Conservation (phyloP, 2,329 filamentous ascomycete species). For the Metarhizium humberi region DNA sequence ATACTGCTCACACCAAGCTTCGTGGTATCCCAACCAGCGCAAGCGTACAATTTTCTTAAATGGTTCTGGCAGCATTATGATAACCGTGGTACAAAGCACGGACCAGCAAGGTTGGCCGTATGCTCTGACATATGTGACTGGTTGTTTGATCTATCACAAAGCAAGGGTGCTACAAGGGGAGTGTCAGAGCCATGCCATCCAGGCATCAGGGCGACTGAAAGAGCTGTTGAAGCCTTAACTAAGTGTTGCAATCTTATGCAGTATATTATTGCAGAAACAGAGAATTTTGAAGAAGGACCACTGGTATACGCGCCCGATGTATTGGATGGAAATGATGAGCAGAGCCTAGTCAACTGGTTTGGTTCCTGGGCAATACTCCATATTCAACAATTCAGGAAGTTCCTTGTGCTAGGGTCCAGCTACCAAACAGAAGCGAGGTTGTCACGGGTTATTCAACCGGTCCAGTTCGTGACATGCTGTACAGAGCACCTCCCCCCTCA, state of each 20-base stretch:
- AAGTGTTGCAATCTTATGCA: slow-evolving; percentile 15
- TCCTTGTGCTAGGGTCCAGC: slow-evolving; percentile 44
- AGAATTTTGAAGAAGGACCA: slow-evolving; percentile 14
- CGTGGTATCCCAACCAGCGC: slow-evolving; percentile 26
- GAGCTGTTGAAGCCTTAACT: slow-evolving; percentile 3
- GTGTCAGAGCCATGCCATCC: neutral
- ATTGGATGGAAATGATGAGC: slow-evolving; percentile 51
- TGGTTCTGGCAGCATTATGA: slow-evolving; percentile 22
- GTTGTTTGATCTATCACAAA: slow-evolving; percentile 17
- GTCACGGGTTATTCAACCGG: slow-evolving; percentile 13
- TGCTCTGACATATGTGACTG: slow-evolving; percentile 20
- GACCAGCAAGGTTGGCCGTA: slow-evolving; percentile 18
- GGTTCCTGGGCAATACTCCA: slow-evolving; percentile 45
- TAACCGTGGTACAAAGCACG: slow-evolving; percentile 4
- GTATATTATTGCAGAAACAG: slow-evolving; percentile 9
- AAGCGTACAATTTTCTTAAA: slow-evolving; percentile 24
- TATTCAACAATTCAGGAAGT: slow-evolving; percentile 42
- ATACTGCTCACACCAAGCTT: slow-evolving; percentile 34
- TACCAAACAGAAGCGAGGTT: slow-evolving; percentile 11
- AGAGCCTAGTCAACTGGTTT: slow-evolving; percentile 55
- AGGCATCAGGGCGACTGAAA: neutral
- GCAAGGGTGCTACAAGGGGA: slow-evolving; percentile 7
- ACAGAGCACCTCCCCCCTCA: neutral
- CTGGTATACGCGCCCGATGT: slow-evolving; percentile 35
- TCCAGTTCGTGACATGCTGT: neutral